Evolutionary conservation across 345 rosid species (phyloP).

Genomic region (Boechera retrofracta): DNA sequence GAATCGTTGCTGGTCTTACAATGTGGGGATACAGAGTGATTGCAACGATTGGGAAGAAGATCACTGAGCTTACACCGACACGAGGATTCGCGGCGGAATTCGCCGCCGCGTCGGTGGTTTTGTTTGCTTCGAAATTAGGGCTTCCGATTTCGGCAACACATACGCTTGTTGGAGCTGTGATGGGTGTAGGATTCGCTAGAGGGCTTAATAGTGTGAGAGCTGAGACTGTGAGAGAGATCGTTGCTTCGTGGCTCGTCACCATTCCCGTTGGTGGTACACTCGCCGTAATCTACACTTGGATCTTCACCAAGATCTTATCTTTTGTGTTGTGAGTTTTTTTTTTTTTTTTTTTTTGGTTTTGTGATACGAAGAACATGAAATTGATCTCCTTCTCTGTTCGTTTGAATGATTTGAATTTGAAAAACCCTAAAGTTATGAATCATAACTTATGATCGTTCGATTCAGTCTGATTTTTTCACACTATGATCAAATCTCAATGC

Average conservation of each 20-base stretch:
- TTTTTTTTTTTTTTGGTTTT: not conserved
- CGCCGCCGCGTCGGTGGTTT: conserved; percentile 93
- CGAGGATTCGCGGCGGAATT: conserved; percentile 98
- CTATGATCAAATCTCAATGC: conserved; percentile 1
- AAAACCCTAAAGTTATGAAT: not conserved
- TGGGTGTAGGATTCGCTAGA: conserved; percentile 98
- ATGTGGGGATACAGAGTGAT: conserved; percentile 97
- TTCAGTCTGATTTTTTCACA: conserved; percentile 16
- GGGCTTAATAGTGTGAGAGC: conserved; percentile 89
- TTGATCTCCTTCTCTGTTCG: conserved; percentile 32
- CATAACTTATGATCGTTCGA: not conserved
- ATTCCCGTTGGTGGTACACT: conserved; percentile 90
- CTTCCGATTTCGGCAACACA: conserved; percentile 93
- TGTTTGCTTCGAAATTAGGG: conserved; percentile 85
- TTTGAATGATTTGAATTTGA: conserved; percentile 23
- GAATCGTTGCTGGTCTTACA: conserved; percentile 83
- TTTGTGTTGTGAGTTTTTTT: conserved; percentile 52
- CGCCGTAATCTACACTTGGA: conserved; percentile 87
- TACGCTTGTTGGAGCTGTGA: conserved; percentile 93
- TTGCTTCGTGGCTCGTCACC: conserved; percentile 86
- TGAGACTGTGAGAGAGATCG: conserved; percentile 91
- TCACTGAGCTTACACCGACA: conserved; percentile 93
- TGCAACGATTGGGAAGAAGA: conserved; percentile 96
- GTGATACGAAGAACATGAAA: conserved; percentile 34
- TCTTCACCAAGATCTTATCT: conserved; percentile 79